Conservation (phyloP, 192 early-diverging fungal genomes). For the Endogone sp. region DNA sequence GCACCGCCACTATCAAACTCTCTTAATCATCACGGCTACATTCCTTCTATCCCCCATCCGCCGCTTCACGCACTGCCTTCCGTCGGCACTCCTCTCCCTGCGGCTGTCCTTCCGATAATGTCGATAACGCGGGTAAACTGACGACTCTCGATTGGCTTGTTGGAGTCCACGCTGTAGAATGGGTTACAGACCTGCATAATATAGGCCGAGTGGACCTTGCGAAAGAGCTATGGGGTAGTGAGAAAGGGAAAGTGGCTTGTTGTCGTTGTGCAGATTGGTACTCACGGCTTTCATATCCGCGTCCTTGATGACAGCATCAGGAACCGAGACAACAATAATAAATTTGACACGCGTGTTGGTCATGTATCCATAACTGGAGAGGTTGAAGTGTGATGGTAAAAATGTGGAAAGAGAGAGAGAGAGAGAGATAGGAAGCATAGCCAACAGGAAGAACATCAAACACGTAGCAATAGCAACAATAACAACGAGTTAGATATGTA, state of each 20-base stretch:
- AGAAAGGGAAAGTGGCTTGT: not conserved
- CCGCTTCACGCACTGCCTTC: too few relatives aligned
- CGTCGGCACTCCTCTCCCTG: too few relatives aligned
- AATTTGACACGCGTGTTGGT: slow-evolving; percentile 84
- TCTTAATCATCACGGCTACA: too few relatives aligned
- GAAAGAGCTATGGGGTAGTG: slow-evolving; percentile 56
- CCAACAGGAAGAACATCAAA: slow-evolving; percentile 7
- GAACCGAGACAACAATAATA: slow-evolving; percentile 60
- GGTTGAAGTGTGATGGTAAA: too few relatives aligned
- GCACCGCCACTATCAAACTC: too few relatives aligned
- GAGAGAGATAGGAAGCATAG: too few relatives aligned
- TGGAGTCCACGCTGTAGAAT: slow-evolving; percentile 69
- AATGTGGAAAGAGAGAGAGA: too few relatives aligned
- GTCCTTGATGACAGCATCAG: slow-evolving; percentile 75
- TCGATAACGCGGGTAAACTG: slow-evolving; percentile 56
- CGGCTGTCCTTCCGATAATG: slow-evolving; percentile 36
- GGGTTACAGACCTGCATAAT: slow-evolving; percentile 79
- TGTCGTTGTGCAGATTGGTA: too few relatives aligned
- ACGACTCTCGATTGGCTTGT: slow-evolving; percentile 47
- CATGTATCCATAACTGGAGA: slow-evolving; percentile 81
- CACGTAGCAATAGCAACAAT: not conserved
- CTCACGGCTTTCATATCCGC: slow-evolving; percentile 75
- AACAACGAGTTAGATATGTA: slow-evolving; percentile 32
- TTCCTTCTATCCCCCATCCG: too few relatives aligned
- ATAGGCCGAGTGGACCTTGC: slow-evolving; percentile 81